A percentile compares a stretch with the other conserved stretches of the same genome.
Conservation (phyloP, 768 basidiomycete species). For the Leccinellum rugosiceps region DNA sequence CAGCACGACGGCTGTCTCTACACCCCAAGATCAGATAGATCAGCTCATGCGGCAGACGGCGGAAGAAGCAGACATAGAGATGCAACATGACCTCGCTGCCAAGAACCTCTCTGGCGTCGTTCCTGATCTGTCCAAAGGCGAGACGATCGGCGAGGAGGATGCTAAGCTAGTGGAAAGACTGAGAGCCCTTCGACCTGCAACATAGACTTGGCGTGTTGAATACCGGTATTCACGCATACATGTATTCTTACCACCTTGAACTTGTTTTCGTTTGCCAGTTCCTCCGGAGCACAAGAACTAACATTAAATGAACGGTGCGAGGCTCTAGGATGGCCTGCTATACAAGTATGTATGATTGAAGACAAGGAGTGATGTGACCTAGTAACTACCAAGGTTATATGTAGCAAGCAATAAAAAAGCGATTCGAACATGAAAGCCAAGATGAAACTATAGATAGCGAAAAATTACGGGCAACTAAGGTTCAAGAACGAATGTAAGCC, state of each 20-base stretch:
- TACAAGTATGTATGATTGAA: not conserved
- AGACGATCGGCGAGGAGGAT: conserved; percentile 72
- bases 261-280: not conserved
- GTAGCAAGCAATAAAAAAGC: conserved; percentile 18
- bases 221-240: not conserved
- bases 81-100: conserved; percentile 83
- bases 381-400: conserved; percentile 9
- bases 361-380: conserved; percentile 14
- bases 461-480: conserved; percentile 23
- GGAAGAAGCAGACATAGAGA: conserved; percentile 94
- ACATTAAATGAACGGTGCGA: conserved; percentile 8
- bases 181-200: conserved; percentile 81
- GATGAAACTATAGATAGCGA: conserved; percentile 22
- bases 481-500: conserved; percentile 10
- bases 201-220: conserved; percentile 31
- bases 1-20: conserved; percentile 86
- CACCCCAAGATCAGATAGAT: conserved; percentile 97
- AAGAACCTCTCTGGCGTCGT: conserved; percentile 55
- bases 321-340: conserved; percentile 6
- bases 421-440: conserved; percentile 12
- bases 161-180: conserved; percentile 79
- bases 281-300: not conserved
- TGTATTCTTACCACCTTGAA: conserved; percentile 11
- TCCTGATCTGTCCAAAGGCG: conserved; percentile 51
- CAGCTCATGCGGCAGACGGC: conserved; percentile 88